phyloP scores from a whole-genome alignment of 805 yeast species.

The Candida maris region DNA sequence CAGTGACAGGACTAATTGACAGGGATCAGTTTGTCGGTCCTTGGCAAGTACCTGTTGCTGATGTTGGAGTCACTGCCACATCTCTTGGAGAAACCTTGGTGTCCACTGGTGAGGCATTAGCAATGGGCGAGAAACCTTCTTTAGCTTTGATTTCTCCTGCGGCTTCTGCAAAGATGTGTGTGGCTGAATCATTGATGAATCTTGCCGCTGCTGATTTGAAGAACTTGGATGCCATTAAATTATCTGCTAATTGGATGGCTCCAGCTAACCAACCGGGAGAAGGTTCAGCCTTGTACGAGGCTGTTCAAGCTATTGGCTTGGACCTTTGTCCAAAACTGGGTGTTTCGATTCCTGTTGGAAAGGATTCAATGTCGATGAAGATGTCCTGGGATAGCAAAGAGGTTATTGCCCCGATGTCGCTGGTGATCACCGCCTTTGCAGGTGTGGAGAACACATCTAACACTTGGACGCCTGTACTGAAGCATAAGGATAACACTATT shows the following conservation, averaged over 20 bases:
- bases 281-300: conserved; percentile 91
- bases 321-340: conserved; percentile 94
- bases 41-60: conserved; percentile 99
- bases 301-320: conserved; percentile 93
- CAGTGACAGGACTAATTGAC: conserved; percentile 95
- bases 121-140: conserved; percentile 95
- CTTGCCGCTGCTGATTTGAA: conserved; percentile 86
- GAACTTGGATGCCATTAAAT: conserved; percentile 66
- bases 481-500: conserved; percentile 46
- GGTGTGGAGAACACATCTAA: conserved; percentile 79
- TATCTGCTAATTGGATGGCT: conserved; percentile 99
- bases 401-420: conserved; percentile 92
- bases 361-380: conserved; percentile 99
- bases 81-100: conserved; percentile 73
- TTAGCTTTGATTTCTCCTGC: conserved; percentile 83
- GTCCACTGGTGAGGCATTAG: conserved; percentile 92
- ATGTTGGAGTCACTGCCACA: conserved; percentile 93
- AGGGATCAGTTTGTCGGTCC: conserved; percentile 99
- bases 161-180: conserved; percentile 92
- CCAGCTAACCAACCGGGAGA: conserved; percentile 94
- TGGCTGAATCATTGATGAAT: conserved; percentile 90
- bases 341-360: conserved; percentile 93
- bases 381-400: conserved; percentile 95
- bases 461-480: conserved; percentile 93
- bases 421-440: conserved; percentile 87